These are phyloP conservation scores for Chaetomiaceae sp. DNA, from an alignment of 2,329 filamentous ascomycete genomes.

Conservation along the genomic window DNA sequence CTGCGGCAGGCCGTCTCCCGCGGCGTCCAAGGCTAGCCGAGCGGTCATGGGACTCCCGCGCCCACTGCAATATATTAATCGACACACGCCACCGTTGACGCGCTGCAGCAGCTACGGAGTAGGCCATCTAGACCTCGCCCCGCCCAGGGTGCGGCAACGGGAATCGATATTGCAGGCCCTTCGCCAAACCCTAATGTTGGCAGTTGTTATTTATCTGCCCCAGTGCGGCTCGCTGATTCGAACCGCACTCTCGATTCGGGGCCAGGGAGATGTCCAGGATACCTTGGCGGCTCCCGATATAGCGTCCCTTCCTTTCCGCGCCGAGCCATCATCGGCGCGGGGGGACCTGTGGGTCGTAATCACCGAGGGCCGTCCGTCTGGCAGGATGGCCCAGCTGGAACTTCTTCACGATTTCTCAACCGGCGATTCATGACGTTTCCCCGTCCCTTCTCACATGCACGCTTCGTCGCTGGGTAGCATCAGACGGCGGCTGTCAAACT, in stretches of 20 bases:
- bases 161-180: slow-evolving; percentile 11
- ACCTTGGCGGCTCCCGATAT: background rate
- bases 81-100: slow-evolving; percentile 14
- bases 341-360: background rate
- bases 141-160: background rate
- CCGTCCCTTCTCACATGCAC: background rate
- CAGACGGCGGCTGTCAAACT: slow-evolving; percentile 1
- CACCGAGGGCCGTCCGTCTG: background rate
- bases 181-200: background rate
- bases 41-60: slow-evolving; percentile 20
- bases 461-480: slow-evolving; percentile 5
- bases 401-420: no score
- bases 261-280: background rate
- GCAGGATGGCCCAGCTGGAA: background rate
- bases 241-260: no score
- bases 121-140: slow-evolving; percentile 5
- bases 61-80: slow-evolving; percentile 20
- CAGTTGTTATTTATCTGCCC: no score
- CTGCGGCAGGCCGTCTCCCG: background rate
- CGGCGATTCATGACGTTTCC: background rate
- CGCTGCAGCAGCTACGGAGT: background rate
- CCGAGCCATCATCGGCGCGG: background rate
- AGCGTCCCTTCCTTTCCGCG: background rate
- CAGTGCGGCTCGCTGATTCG: no score
- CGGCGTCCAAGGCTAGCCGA: slow-evolving; percentile 2